These are phyloP conservation scores for Cercospora sp. DNA, from an alignment of 2,329 filamentous ascomycete genomes.

Conservation along the genomic window DNA sequence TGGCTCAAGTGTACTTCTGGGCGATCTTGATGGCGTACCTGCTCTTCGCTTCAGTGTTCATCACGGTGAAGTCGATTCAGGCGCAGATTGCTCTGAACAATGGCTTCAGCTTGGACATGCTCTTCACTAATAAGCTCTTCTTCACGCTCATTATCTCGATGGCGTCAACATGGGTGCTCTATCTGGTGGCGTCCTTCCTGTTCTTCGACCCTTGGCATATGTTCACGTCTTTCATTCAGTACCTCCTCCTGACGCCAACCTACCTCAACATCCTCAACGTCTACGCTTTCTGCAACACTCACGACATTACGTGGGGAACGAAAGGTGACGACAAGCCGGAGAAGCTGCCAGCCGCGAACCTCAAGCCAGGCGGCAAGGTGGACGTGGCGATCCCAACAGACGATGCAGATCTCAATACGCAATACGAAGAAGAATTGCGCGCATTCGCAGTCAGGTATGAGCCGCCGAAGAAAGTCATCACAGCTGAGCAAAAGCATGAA, in stretches of 20 bases:
- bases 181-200: conserved; percentile 84
- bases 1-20: conserved; percentile 99
- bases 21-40: conserved; percentile 93
- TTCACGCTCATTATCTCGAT: conserved; percentile 92
- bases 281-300: conserved; percentile 97
- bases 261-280: conserved; percentile 99
- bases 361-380: conserved; percentile 93
- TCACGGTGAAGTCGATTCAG: conserved; percentile 84
- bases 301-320: conserved; percentile 97
- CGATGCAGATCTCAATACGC: conserved; percentile 89
- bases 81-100: conserved; percentile 61
- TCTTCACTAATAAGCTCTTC: conserved; percentile 88
- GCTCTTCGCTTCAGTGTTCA: conserved; percentile 91
- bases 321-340: conserved; percentile 97
- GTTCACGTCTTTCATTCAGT: conserved; percentile 91
- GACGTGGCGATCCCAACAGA: conserved; percentile 84
- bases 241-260: conserved; percentile 89
- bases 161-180: conserved; percentile 88
- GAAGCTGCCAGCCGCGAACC: conserved; percentile 81
- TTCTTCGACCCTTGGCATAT: conserved; percentile 99
- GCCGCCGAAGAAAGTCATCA: conserved; percentile 65
- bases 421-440: conserved; percentile 82
- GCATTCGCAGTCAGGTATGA: conserved; percentile 74
- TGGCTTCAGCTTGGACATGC: conserved; percentile 67
- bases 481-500: conserved; percentile 78